A percentile compares a stretch with the other conserved stretches of the same genome.
Conservation (phyloP, 2,329 filamentous ascomycete genomes). For the Trichoderma simmonsii region DNA sequence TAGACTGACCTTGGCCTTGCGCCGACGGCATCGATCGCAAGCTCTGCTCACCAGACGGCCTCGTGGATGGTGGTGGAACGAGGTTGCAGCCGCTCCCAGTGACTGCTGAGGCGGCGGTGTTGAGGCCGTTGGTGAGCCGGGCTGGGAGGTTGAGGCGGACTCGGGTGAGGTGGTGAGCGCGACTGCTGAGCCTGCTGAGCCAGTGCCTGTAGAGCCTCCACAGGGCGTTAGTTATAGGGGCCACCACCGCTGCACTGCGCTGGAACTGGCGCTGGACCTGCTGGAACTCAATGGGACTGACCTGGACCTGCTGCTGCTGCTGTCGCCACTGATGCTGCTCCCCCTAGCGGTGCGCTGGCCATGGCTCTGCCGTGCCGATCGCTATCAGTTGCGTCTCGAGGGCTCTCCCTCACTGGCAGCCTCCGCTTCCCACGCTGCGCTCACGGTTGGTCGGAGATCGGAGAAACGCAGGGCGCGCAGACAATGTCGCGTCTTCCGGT, state of each 20-base stretch:
- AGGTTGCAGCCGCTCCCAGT: not conserved
- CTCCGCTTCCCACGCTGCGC: conserved; percentile 4
- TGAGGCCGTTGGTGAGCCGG: conserved; percentile 8
- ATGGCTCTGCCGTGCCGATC: conserved; percentile 8
- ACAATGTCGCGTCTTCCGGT: conserved; percentile 9
- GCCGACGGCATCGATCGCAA: conserved; percentile 36
- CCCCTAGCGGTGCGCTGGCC: conserved; percentile 2
- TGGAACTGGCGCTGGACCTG: not conserved
- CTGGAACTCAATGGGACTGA: not conserved
- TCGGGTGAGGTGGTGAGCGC: conserved; percentile 1
- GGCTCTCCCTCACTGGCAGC: not conserved
- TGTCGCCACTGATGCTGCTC: not conserved
- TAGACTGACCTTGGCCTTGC: conserved; percentile 35
- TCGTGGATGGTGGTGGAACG: conserved; percentile 15
- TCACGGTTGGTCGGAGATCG: not conserved
- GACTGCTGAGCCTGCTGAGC: not conserved
- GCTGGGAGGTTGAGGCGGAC: conserved; percentile 7
- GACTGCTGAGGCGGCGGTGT: conserved; percentile 8
- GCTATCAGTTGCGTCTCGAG: not conserved
- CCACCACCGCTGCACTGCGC: not conserved
- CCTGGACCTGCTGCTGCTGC: conserved; percentile 4
- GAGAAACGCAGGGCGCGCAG: conserved; percentile 12
- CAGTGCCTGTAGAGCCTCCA: conserved; percentile 25
- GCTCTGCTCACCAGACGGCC: conserved; percentile 27
- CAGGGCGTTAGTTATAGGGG: conserved; percentile 24